These are phyloP conservation scores for Inosperma sp. DNA, from an alignment of 768 basidiomycete species.

Conservation along the genomic window DNA sequence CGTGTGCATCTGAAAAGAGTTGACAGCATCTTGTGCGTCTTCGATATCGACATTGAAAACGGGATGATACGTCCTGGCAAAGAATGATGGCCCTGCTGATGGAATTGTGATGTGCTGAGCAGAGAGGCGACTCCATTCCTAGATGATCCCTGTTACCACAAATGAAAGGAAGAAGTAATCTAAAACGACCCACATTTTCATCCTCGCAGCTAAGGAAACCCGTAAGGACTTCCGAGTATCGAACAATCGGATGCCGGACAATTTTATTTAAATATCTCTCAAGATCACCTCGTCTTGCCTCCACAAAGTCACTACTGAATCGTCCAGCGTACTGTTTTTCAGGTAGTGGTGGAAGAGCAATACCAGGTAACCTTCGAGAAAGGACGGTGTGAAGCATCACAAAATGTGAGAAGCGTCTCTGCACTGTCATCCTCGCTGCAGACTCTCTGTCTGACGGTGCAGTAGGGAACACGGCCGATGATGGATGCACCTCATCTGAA, in stretches of 20 bases:
- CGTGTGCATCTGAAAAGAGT: constrained; percentile 62
- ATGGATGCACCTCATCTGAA: constrained; percentile 22
- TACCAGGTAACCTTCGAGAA: constrained; percentile 62
- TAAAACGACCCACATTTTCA: constrained; percentile 52
- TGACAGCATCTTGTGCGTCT: constrained; percentile 56
- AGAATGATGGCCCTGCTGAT: constrained; percentile 72
- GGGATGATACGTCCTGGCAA: constrained; percentile 77
- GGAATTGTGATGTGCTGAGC: constrained; percentile 57
- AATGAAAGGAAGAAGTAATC: neutral
- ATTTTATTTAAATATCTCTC: constrained; percentile 72
- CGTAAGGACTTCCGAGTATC: constrained; percentile 74
- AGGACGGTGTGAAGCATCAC: constrained; percentile 71
- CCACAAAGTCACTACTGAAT: constrained; percentile 78
- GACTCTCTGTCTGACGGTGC: constrained; percentile 25
- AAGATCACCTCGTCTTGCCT: constrained; percentile 74
- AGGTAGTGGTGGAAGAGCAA: constrained; percentile 76
- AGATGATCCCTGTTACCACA: constrained; percentile 5
- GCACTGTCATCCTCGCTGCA: constrained; percentile 62
- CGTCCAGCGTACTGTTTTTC: constrained; percentile 82
- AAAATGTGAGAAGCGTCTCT: constrained; percentile 83
- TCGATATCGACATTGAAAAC: constrained; percentile 77
- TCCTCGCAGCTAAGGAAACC: constrained; percentile 77
- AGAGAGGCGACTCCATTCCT: constrained; percentile 71
- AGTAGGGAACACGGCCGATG: constrained; percentile 17
- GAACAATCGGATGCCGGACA: constrained; percentile 68